These are phyloP conservation scores for Malus hybrid DNA, from an alignment of 331 rosid genomes.

Conservation along the genomic window DNA sequence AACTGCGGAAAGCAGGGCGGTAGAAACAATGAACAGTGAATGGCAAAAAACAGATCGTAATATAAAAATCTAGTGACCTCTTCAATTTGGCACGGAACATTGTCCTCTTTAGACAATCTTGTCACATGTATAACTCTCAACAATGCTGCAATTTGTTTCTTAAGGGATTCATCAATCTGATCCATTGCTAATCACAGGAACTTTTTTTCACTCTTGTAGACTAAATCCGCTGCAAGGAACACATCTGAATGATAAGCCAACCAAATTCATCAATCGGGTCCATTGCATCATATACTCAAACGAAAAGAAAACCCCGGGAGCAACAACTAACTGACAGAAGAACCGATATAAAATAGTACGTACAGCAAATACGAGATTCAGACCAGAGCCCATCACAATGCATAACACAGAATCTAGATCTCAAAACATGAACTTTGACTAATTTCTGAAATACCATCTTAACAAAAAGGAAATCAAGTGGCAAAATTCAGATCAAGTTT, in stretches of 20 bases:
- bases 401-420: not conserved
- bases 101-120: slow-evolving; percentile 32
- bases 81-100: slow-evolving; percentile 53
- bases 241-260: not conserved
- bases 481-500: not conserved
- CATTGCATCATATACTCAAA: too few relatives aligned
- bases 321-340: too few relatives aligned
- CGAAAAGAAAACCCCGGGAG: too few relatives aligned
- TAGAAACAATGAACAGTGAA: not conserved
- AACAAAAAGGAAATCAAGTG: not conserved
- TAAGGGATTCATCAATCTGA: slow-evolving; percentile 29
- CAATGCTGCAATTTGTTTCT: slow-evolving; percentile 25
- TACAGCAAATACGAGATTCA: not conserved
- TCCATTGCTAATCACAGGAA: slow-evolving; percentile 16
- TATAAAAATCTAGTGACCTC: slow-evolving; percentile 36
- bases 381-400: not conserved
- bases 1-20: not conserved
- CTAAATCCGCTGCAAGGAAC: not conserved
- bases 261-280: not conserved
- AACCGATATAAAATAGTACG: not conserved
- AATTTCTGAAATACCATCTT: not conserved
- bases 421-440: not conserved
- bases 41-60: not conserved
- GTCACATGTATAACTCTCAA: slow-evolving; percentile 17
- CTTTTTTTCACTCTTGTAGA: not conserved